A percentile compares a stretch with the other conserved stretches of the same genome.
Evolutionary conservation across 1,284 basidiomycete species (phyloP).

Genomic region (Ganoderma sinense): DNA sequence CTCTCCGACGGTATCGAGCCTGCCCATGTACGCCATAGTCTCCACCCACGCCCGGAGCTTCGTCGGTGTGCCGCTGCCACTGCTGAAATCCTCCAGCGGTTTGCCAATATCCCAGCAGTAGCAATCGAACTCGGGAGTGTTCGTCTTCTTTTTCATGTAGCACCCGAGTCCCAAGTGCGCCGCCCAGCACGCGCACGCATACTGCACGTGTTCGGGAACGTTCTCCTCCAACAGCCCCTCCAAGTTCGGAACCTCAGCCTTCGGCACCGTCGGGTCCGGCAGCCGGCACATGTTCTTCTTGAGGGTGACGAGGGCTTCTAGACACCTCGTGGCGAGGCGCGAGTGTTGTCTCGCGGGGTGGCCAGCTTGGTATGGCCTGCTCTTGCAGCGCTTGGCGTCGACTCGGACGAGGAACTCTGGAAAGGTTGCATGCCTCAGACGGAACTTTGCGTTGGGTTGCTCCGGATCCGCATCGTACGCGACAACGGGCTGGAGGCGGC

Average conservation of each 20-base stretch:
- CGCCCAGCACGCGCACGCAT: slow-evolving; percentile 25
- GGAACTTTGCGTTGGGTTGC: slow-evolving; percentile 12
- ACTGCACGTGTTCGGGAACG: slow-evolving; percentile 24
- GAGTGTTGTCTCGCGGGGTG: slow-evolving; percentile 4
- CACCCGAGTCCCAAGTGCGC: slow-evolving; percentile 11
- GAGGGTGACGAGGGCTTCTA: slow-evolving; percentile 2
- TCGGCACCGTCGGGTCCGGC: neutral
- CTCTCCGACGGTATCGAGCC: slow-evolving; percentile 11
- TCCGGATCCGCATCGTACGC: slow-evolving; percentile 8
- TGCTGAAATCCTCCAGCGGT: neutral
- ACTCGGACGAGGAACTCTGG: slow-evolving; percentile 23
- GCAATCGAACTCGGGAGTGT: too few relatives aligned
- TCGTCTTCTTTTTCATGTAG: neutral
- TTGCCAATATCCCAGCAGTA: too few relatives aligned
- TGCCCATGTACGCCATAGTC: slow-evolving; percentile 13
- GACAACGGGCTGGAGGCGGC: slow-evolving; percentile 18
- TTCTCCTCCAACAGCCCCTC: neutral
- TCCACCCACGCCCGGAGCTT: slow-evolving; percentile 17
- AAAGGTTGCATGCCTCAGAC: slow-evolving; percentile 22
- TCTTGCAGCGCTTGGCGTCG: slow-evolving; percentile 8
- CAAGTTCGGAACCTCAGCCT: neutral
- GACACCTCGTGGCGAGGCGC: slow-evolving; percentile 13
- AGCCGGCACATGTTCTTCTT: neutral
- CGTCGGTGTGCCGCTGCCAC: neutral
- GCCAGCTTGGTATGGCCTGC: slow-evolving; percentile 4